Conservation (phyloP, 495 filamentous ascomycete genomes). For the Neurospora intermedia region DNA sequence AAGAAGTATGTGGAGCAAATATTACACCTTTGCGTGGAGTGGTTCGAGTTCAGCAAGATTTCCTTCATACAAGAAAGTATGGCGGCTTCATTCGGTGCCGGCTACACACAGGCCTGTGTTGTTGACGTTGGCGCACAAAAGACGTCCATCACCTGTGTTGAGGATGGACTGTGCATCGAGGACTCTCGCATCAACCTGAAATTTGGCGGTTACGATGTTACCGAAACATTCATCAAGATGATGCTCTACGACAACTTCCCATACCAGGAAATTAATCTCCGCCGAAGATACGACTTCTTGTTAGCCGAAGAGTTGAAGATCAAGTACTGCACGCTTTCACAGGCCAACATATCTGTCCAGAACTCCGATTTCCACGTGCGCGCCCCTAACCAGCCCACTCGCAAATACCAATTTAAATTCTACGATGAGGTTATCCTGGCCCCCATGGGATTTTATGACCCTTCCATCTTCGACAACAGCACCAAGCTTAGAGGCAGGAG, state of each 20-base stretch:
- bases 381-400: slow-evolving; percentile 74
- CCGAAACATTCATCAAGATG: slow-evolving; percentile 91
- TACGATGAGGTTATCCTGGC: slow-evolving; percentile 91
- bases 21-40: slow-evolving; percentile 73
- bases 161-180: slow-evolving; percentile 89
- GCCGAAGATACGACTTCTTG: slow-evolving; percentile 81
- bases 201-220: slow-evolving; percentile 85
- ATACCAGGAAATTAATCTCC: slow-evolving; percentile 85
- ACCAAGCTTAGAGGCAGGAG: slow-evolving; percentile 68
- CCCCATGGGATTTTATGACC: slow-evolving; percentile 83
- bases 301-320: slow-evolving; percentile 91
- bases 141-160: slow-evolving; percentile 94
- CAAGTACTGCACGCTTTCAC: slow-evolving; percentile 77
- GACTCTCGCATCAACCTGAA: slow-evolving; percentile 89
- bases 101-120: slow-evolving; percentile 83
- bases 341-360: slow-evolving; percentile 71
- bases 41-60: slow-evolving; percentile 76
- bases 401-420: slow-evolving; percentile 85
- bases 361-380: slow-evolving; percentile 80
- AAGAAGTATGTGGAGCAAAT: slow-evolving; percentile 77
- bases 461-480: slow-evolving; percentile 70
- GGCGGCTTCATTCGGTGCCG: slow-evolving; percentile 91
- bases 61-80: slow-evolving; percentile 94
- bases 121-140: slow-evolving; percentile 97
- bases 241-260: slow-evolving; percentile 92